phyloP scores from a whole-genome alignment of 495 filamentous ascomycete species.

The Aspergillus panamensis region DNA sequence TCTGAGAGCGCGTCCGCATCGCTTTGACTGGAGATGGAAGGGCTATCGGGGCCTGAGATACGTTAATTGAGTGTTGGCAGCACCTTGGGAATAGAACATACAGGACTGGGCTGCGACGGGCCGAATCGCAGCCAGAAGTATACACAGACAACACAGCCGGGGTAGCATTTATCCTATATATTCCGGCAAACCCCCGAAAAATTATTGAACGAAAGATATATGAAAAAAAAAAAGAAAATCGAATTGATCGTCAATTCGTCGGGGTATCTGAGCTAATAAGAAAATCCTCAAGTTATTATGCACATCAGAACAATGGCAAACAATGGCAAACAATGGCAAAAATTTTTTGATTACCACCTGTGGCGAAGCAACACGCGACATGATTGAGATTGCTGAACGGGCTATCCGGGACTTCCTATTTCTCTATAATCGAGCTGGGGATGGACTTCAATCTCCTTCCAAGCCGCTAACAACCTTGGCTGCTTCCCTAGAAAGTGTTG shows the following conservation, averaged over 20 bases:
- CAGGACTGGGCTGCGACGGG: slow-evolving; percentile 11
- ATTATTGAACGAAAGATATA: not conserved
- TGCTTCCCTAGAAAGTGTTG: not conserved
- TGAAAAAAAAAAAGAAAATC: not conserved
- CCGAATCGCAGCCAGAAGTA: not conserved
- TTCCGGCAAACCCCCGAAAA: not conserved
- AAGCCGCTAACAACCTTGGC: not conserved
- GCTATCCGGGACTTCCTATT: not conserved
- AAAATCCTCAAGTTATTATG: too few relatives aligned
- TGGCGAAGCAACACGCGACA: slow-evolving; percentile 1
- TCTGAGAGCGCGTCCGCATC: slow-evolving; percentile 26
- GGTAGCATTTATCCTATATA: slow-evolving; percentile 8
- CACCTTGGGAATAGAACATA: not conserved
- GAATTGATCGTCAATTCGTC: not conserved
- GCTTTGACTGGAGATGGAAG: slow-evolving; percentile 29
- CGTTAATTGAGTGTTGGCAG: too few relatives aligned
- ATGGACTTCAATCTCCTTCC: not conserved
- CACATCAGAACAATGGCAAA: too few relatives aligned
- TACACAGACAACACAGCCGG: not conserved
- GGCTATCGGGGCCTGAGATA: slow-evolving; percentile 23
- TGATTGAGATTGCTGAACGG: not conserved
- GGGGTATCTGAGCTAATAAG: not conserved
- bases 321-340: too few relatives aligned
- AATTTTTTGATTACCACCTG: not conserved
- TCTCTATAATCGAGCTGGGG: not conserved